Conservation (phyloP, 257 asterid species). For the Ocimum tenuiflorum region DNA sequence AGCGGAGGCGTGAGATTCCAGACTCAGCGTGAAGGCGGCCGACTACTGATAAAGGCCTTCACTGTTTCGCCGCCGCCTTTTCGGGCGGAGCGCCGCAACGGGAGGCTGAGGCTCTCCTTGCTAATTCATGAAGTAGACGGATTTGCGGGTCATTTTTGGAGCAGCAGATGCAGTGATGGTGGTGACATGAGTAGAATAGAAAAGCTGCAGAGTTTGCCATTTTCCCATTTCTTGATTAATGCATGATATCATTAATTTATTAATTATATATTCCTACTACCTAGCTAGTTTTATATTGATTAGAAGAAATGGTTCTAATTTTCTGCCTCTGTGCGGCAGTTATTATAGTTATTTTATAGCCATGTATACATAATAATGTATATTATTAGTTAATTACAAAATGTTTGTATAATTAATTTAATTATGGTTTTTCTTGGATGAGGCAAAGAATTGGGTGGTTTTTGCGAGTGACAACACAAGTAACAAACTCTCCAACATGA, state of each 20-base stretch:
- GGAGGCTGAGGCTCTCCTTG: constrained; percentile 65
- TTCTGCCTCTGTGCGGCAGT: background rate
- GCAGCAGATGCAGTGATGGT: constrained; percentile 49
- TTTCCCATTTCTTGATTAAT: constrained; percentile 44
- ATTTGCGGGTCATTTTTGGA: background rate
- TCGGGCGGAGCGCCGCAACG: constrained; percentile 49
- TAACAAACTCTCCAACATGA: too few relatives aligned
- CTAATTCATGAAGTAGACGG: background rate
- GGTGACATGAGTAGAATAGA: constrained; percentile 37
- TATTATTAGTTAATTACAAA: too few relatives aligned
- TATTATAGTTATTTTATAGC: too few relatives aligned
- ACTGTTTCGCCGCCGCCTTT: constrained; percentile 23
- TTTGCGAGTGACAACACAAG: too few relatives aligned
- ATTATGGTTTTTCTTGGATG: too few relatives aligned
- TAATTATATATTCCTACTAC: background rate
- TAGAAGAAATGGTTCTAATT: background rate
- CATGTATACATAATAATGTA: too few relatives aligned
- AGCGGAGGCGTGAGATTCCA: constrained; percentile 38
- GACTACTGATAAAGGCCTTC: constrained; percentile 59
- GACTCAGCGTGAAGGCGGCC: constrained; percentile 65
- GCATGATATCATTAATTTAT: constrained; percentile 53
- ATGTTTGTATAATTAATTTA: too few relatives aligned
- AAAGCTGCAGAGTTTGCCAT: constrained; percentile 34
- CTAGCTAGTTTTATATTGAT: too few relatives aligned
- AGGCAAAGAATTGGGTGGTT: too few relatives aligned